These are phyloP conservation scores for Nematodospora anomalae DNA, from an alignment of 1,139 yeast species.

Conservation along the genomic window DNA sequence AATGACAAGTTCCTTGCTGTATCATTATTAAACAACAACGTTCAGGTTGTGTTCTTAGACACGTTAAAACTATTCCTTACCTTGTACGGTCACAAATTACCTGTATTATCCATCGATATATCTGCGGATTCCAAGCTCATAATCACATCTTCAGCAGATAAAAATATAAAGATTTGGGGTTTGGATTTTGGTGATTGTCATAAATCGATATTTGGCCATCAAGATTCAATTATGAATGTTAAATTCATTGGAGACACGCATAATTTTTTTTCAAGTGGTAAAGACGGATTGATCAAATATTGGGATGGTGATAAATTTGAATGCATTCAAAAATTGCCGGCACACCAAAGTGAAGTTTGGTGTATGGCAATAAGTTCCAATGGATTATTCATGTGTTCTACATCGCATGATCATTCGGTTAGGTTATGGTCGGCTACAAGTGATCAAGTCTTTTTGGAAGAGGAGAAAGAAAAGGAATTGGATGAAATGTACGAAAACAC, in stretches of 20 bases:
- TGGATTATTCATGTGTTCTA: constrained; percentile 76
- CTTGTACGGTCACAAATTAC: constrained; percentile 93
- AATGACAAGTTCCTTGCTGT: constrained; percentile 77
- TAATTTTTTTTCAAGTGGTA: constrained; percentile 85
- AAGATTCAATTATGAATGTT: constrained; percentile 90
- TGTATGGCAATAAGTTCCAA: constrained; percentile 71
- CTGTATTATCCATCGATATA: constrained; percentile 87
- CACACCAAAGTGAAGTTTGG: constrained; percentile 95
- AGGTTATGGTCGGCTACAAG: constrained; percentile 90
- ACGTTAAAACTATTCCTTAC: constrained; percentile 83
- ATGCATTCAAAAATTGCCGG: constrained; percentile 82
- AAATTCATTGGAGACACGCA: constrained; percentile 80
- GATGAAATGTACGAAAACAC: constrained; percentile 87
- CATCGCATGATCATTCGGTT: constrained; percentile 91
- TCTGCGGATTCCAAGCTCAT: constrained; percentile 83
- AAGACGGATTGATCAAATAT: constrained; percentile 85
- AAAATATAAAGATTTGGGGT: constrained; percentile 97
- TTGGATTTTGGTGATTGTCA: constrained; percentile 98
- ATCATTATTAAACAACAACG: constrained; percentile 86
- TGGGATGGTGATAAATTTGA: constrained; percentile 99
- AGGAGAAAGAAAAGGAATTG: constrained; percentile 92
- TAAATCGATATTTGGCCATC: constrained; percentile 93
- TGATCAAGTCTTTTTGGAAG: constrained; percentile 92
- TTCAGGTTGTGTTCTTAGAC: constrained; percentile 87
- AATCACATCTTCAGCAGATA: constrained; percentile 93